Evolutionary conservation across 768 basidiomycete species (phyloP).

Genomic region (Serendipita sp.): DNA sequence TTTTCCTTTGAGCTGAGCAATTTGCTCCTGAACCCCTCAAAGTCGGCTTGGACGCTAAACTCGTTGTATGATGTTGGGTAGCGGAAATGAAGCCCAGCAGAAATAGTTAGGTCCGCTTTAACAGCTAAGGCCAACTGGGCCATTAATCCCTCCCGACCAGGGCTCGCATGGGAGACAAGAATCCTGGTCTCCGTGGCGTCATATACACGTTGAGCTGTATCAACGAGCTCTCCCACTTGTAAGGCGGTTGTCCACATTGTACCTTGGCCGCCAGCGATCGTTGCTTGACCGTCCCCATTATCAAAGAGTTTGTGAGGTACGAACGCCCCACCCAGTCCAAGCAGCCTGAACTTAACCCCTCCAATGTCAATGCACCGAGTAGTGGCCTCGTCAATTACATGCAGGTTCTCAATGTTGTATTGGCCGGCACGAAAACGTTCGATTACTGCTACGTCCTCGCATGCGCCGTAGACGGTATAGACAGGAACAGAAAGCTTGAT

Average conservation of each 20-base stretch:
- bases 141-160: constrained; percentile 86
- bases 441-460: constrained; percentile 84
- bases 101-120: constrained; percentile 89
- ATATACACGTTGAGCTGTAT: constrained; percentile 88
- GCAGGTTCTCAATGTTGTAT: constrained; percentile 78
- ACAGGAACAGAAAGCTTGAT: constrained; percentile 87
- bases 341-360: constrained; percentile 80
- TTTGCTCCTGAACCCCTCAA: constrained; percentile 76
- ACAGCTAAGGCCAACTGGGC: constrained; percentile 77
- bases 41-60: constrained; percentile 82
- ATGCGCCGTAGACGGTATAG: constrained; percentile 93
- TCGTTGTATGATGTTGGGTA: constrained; percentile 95
- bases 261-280: constrained; percentile 96
- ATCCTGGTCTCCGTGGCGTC: constrained; percentile 89
- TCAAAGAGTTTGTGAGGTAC: constrained; percentile 92
- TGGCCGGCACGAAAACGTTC: constrained; percentile 81
- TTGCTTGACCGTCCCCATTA: constrained; percentile 84
- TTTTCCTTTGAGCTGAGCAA: constrained; percentile 57
- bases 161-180: constrained; percentile 80
- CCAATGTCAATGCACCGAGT: constrained; percentile 83
- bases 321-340: constrained; percentile 92
- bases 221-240: constrained; percentile 94
- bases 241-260: constrained; percentile 98
- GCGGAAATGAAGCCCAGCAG: constrained; percentile 93
- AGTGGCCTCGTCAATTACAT: constrained; percentile 90